Base-by-base conservation (phyloP, 495 filamentous ascomycete genomes). In the Hypoxylon intermedium region DNA sequence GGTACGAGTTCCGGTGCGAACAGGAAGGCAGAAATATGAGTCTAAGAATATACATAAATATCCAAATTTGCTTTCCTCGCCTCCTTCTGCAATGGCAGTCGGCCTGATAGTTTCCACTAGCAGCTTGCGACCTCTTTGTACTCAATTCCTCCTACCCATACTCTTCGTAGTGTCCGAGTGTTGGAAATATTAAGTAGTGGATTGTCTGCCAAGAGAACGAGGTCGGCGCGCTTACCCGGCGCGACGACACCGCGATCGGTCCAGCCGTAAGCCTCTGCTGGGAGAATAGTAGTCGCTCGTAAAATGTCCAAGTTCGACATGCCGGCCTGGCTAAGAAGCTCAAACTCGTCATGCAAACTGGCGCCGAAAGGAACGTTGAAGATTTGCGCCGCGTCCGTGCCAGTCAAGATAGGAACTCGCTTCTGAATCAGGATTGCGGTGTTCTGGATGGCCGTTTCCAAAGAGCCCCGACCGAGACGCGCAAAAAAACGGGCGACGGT, bases 301-400 rank as follows among this genome's bases (percentile, higher is more conserved):
- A 74, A 53, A 6, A 70, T 70, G 16, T 72, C 67, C 6, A 47
- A 44, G 0, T 62, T 59, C n/a, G 65, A 58, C 51, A 71, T 50
- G 1, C 70, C 63, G 0, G 41, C 48, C 19, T 41, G 52, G 5
- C 64, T 66, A 9, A 73, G 33, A 28, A 65, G 57, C 37, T 62
- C 49, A 38, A 74, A 53, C 24, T 73, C 62, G 16, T 67, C 49
- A 16, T 71, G 68, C 13, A 71, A 56, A n/a, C 51, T 61, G 3
- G 51, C 49, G 12, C 68, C 68, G 33, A 65, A 71, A 7, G 62
- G 90, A 88, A 41, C 82, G 87, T 12, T 91, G 36, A 72, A 24
- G 0, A 16, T 12, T 41, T 62, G 60, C 2, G 61, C 40, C 3
- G 74, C 58, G 40, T 77, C 74, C 5, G 69, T 75, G 5, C 74